Percentiles rank a stretch among this genome's conserved stretches.
Evolutionary conservation across 2,329 filamentous ascomycete species (phyloP).

Genomic region (Erysiphe pulchra): DNA sequence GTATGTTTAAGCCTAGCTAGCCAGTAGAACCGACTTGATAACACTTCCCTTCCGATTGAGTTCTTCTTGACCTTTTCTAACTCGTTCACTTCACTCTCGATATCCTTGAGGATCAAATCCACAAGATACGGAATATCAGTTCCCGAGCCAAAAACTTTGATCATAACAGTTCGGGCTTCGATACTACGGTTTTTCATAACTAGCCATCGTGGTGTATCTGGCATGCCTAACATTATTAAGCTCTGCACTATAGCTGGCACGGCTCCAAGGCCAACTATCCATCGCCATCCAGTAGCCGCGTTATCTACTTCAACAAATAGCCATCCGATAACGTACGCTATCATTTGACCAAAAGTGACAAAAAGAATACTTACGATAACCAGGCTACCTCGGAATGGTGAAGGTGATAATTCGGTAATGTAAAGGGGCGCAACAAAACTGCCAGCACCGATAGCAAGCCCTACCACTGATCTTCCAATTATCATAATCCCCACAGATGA

Average conservation of each 20-base stretch:
- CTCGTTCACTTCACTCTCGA: slow-evolving; percentile 49
- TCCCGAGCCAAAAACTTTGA: slow-evolving; percentile 30
- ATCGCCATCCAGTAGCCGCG: slow-evolving; percentile 45
- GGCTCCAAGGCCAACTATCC: slow-evolving; percentile 74
- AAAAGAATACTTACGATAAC: slow-evolving; percentile 65
- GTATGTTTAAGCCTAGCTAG: slow-evolving; percentile 14
- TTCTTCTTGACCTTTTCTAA: slow-evolving; percentile 26
- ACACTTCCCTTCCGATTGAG: slow-evolving; percentile 6
- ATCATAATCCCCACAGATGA: slow-evolving; percentile 37
- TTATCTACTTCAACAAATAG: slow-evolving; percentile 31
- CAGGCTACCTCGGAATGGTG: slow-evolving; percentile 47
- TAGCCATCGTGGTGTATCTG: slow-evolving; percentile 75
- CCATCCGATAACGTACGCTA: slow-evolving; percentile 73
- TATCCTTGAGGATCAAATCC: slow-evolving; percentile 35
- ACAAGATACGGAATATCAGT: slow-evolving; percentile 22
- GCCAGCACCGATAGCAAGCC: slow-evolving; percentile 46
- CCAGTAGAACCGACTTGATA: slow-evolving; percentile 7
- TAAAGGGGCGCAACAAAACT: slow-evolving; percentile 72
- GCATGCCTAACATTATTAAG: slow-evolving; percentile 42
- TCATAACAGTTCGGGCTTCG: slow-evolving; percentile 39
- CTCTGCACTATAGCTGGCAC: slow-evolving; percentile 50
- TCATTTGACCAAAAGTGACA: slow-evolving; percentile 67
- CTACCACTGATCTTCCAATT: slow-evolving; percentile 39
- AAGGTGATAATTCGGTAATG: slow-evolving; percentile 65
- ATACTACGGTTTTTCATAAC: slow-evolving; percentile 37